A percentile compares a stretch with the other conserved stretches of the same genome.
These are phyloP conservation scores for Pichia terricola DNA, from an alignment of 1,139 yeast species.

Conservation along the genomic window DNA sequence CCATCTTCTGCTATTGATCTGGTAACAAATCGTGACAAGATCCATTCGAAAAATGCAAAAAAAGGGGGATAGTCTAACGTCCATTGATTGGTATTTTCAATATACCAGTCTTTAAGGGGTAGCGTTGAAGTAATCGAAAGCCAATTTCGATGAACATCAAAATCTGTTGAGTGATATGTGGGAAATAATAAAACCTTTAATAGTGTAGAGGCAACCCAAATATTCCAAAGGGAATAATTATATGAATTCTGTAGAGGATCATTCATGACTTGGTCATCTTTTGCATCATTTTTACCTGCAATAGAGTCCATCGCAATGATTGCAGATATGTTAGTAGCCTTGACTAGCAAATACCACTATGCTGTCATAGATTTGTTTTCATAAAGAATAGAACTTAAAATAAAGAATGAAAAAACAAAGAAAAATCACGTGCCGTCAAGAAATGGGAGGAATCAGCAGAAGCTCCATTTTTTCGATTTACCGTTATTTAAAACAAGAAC, in stretches of 20 bases:
- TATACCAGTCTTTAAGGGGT: slow-evolving; percentile 76
- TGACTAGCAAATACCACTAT: no score
- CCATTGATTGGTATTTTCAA: slow-evolving; percentile 83
- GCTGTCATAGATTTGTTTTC: no score
- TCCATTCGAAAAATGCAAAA: slow-evolving; percentile 91
- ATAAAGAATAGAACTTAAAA: no score
- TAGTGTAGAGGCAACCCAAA: slow-evolving; percentile 52
- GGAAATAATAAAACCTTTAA: slow-evolving; percentile 42
- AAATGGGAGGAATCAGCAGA: no score
- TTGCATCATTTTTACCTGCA: background rate
- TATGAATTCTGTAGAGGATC: slow-evolving; percentile 3
- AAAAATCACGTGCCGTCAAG: background rate
- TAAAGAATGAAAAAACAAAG: no score
- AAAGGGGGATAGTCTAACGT: slow-evolving; percentile 96
- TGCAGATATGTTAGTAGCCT: background rate
- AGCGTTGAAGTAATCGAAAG: slow-evolving; percentile 77
- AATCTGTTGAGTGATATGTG: slow-evolving; percentile 76
- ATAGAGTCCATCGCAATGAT: background rate
- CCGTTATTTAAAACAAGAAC: no score
- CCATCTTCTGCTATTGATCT: slow-evolving; percentile 57
- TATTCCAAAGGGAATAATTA: slow-evolving; percentile 47
- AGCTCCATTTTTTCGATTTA: no score
- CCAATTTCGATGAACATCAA: slow-evolving; percentile 97
- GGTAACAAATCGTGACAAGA: slow-evolving; percentile 66
- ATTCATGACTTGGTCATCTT: background rate